Evolutionary conservation across 2,329 filamentous ascomycete species (phyloP), one percentile per base, ranked within the genome.

Genomic region (Colletotrichum liaoningense): DNA sequence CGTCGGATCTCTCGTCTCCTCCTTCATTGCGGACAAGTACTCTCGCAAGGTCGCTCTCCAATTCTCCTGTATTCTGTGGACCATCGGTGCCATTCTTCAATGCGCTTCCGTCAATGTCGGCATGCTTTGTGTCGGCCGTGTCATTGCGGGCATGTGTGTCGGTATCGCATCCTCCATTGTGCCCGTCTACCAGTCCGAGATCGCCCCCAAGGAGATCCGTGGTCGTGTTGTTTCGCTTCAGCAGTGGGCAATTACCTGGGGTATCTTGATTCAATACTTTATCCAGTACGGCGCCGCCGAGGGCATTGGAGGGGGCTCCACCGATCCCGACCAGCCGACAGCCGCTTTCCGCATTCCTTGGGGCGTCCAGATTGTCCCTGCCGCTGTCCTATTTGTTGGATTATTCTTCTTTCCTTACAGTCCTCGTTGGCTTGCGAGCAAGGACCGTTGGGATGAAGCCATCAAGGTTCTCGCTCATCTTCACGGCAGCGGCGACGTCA

Each of bases 161-260:
- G 94, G 93, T 73, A 94, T 95, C 77, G 91, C 90, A 75, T 94
- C 92, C 33, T 91, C 92, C 8, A 86, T 94, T 77, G 92, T 94
- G 1, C 92, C 91, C 0, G 89, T 93, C 24, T 94, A 94, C 79
- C 89, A 93, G 75, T 88, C 91, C 64, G 93, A 94, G 80, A 85
- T 94, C 22, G 92, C 87, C 0, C 87, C 88, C 22, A 88, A 87
- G 76, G 87, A 88, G 76, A 87, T 87, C 66, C 86, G 89, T 65
- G 91, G 91, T 8, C 86, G 90, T 12, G 87, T 93, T 3, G 89
- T 93, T 19, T 70, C 67, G 24, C 60, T 93, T 3, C 91, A 94
- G 77, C 92, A 93, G 79, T 93, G 91, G 89, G 91, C 90, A 33
- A 93, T 94, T 56, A 93, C 91, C 1, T 92, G 91, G 89, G 92